Base-by-base conservation (phyloP, 1,284 basidiomycete species). In the Pascua guehoae region DNA sequence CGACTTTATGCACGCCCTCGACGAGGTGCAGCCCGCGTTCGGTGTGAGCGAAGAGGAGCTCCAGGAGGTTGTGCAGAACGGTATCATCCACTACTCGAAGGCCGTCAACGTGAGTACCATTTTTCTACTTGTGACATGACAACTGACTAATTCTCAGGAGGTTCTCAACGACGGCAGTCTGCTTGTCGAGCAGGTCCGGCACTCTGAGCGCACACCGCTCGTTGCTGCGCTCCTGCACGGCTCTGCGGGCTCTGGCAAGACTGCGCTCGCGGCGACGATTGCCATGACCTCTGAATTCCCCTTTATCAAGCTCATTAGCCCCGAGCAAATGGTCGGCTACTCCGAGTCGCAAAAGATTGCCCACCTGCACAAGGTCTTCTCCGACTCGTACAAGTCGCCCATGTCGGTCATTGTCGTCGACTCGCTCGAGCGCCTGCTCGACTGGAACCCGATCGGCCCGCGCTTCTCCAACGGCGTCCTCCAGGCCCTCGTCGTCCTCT, bases 31-130 rank as follows among this genome's bases (percentile, higher is more conserved):
- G 68, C 92, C 96, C 10, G 92, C 94, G 11, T 99, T 95, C 73
- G 96, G 96, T 85, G 92, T 97, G 4, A 87, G 93, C 2, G 96
- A 98, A 78, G 95, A 97, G 76, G 96, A 98, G 79, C 81, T 99
- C 32, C 85, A 88, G 66, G 87, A 90, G 68, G 93, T 97, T 53
- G 88, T 98, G 41, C 89, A 93, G 76, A 98, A 98, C 73, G 96
- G 96, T 11, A 98, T 98, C 75, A 94, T 98, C 64, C 91, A 94
- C 73, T 97, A 86, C 75, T 97, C 69, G 85, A 93, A 76, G 88
- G 88, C 67, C 65, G 86, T 81, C 54, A 65, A 65, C 53, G 24
- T 32, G 24, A 32, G 24, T 32, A 7, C 24, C 24, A 66, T 68
- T 57, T 4, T 32, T 53, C 61, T 53, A 55, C 9, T 11, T n/a